Percentiles rank a stretch among this genome's conserved stretches.
These are phyloP conservation scores for Brassica cretica DNA, from an alignment of 345 rosid species.

Conservation along the genomic window DNA sequence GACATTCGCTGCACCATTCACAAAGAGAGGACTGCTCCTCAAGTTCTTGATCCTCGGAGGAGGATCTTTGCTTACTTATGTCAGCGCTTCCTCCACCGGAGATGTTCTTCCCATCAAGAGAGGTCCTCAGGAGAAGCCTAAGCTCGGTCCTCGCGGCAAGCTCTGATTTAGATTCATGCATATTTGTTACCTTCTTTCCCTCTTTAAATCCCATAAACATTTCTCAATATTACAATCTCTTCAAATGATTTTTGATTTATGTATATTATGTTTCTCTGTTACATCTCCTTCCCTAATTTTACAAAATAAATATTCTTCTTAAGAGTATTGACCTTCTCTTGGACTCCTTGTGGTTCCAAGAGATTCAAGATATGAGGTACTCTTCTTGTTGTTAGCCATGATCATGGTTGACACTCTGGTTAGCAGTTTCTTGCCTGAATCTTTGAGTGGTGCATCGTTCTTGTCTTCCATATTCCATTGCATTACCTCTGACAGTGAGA, in stretches of 20 bases:
- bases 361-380: slow-evolving; percentile 57
- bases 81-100: slow-evolving; percentile 66
- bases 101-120: slow-evolving; percentile 87
- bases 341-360: slow-evolving; percentile 71
- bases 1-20: slow-evolving; percentile 91
- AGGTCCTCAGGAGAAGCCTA: slow-evolving; percentile 94
- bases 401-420: slow-evolving; percentile 43
- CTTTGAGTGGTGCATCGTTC: slow-evolving; percentile 28
- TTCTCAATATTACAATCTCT: slow-evolving; percentile 12
- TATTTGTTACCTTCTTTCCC: slow-evolving; percentile 9
- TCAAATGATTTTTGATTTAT: slow-evolving; percentile 15
- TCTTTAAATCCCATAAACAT: slow-evolving; percentile 20
- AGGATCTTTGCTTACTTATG: slow-evolving; percentile 70
- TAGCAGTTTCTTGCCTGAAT: slow-evolving; percentile 44
- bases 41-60: slow-evolving; percentile 92
- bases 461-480: slow-evolving; percentile 50
- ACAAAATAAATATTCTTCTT: not conserved
- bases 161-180: slow-evolving; percentile 44
- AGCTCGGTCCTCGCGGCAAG: slow-evolving; percentile 91
- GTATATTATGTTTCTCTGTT: slow-evolving; percentile 37
- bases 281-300: slow-evolving; percentile 27
- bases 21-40: slow-evolving; percentile 92
- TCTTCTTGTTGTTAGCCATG: slow-evolving; percentile 50
- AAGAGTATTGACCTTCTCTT: slow-evolving; percentile 38
- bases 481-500: slow-evolving; percentile 62